Evolutionary conservation across 2,329 filamentous ascomycete genomes (phyloP).

Genomic region (Ascochyta lentis): DNA sequence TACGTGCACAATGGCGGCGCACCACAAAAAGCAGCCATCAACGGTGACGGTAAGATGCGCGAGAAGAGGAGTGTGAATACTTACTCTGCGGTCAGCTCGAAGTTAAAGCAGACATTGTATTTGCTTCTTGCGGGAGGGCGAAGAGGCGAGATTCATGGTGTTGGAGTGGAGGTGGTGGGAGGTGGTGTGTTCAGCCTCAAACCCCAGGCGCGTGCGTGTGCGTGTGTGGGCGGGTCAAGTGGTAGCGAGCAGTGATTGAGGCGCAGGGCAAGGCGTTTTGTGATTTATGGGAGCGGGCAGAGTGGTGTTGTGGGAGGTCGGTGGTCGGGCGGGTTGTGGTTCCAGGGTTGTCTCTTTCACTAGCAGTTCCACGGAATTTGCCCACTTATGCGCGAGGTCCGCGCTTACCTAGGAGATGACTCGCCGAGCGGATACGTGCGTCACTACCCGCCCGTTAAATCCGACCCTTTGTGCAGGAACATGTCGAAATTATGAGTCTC

Average conservation of each 20-base stretch:
- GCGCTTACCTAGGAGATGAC: conserved; percentile 14
- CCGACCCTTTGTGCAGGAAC: conserved; percentile 15
- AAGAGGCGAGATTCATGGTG: conserved; percentile 37
- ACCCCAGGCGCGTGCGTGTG: conserved; percentile 6
- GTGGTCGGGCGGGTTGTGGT: conserved; percentile 10
- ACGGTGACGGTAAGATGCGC: neutral
- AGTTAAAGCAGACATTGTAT: conserved; percentile 38
- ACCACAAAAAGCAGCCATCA: neutral
- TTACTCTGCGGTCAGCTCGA: conserved; percentile 35
- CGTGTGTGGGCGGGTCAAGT: conserved; percentile 10
- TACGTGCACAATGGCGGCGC: conserved; percentile 4
- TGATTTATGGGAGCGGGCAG: conserved; percentile 16
- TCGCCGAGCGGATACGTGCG: conserved; percentile 15
- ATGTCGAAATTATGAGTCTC: conserved; percentile 4
- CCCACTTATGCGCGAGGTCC: conserved; percentile 14
- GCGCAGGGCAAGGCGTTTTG: neutral
- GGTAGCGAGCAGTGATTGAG: conserved; percentile 25
- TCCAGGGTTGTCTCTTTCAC: conserved; percentile 16
- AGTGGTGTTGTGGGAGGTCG: conserved; percentile 18
- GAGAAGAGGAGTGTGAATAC: conserved; percentile 1
- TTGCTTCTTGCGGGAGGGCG: conserved; percentile 34
- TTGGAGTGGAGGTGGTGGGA: conserved; percentile 9
- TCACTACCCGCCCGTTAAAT: conserved; percentile 15
- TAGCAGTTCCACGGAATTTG: conserved; percentile 7
- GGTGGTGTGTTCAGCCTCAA: conserved; percentile 14